Evolutionary conservation across 371 early-diverging fungal species (phyloP), one percentile per base, ranked within the genome.

Genomic region (Chytridium lagenaria): DNA sequence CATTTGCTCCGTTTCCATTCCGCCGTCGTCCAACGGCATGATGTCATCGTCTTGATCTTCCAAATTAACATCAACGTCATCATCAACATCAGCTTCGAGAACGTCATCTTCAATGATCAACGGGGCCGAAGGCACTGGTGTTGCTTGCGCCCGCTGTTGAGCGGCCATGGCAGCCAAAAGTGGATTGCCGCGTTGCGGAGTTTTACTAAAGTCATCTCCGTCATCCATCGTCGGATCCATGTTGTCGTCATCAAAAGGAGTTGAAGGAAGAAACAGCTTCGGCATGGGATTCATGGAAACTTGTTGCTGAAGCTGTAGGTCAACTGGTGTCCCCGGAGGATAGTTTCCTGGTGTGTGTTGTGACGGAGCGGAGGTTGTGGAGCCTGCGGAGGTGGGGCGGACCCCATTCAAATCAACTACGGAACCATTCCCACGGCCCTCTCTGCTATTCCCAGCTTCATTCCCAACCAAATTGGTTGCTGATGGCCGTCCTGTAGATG

Each of bases 191-290:
- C 30, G 22, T 55, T 55, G 57, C 10, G 57, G 57, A 16, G 57
- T 55, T 30, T 55, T 55, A 5, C 15, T 15, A 5, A 55, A 23
- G 57, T 55, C 57, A 26, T 55, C 57, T 5, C 22, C 22, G 57
- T 55, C 57, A 30, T 55, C 57, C 10, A 30, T 10, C 10, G 57
- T 10, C 26, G 57, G 57, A 7, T 55, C 57, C 26, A 55, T 7
- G 26, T 7, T 7, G 7, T 55, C 57, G 10, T 55, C 57, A 19
- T 55, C 26, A 23, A 55, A 55, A 5, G 57, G 57, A 7, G 44
- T 44, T 10, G 57, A 55, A 19, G 57, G 57, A 5, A 55, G 57
- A 30, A 55, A 55, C 5, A 55, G 57, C 57, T 55, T 7, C 10
- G 57, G 57, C 26, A 55, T 10, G 10, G 57, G 57, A 19, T 55